phyloP scores from a whole-genome alignment of 2,329 filamentous ascomycete species.

The Decorospora gaudefroyi region DNA sequence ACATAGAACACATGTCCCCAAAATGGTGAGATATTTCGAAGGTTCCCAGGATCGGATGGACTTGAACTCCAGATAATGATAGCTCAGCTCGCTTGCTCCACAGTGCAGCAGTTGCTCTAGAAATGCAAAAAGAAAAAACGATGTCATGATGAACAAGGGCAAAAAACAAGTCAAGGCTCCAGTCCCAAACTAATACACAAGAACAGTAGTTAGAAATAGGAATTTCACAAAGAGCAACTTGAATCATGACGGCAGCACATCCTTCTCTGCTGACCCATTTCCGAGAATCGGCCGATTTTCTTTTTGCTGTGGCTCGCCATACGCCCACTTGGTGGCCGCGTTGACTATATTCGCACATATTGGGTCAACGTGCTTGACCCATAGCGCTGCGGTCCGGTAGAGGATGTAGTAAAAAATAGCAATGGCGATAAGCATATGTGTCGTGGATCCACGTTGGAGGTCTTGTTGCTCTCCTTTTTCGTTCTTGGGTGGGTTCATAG shows the following conservation, averaged over 20 bases:
- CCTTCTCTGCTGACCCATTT: constrained; percentile 25
- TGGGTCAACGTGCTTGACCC: constrained; percentile 45
- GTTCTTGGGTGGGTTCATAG: constrained; percentile 45
- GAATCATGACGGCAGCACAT: constrained; percentile 30
- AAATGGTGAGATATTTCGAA: no score
- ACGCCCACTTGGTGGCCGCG: constrained; percentile 40
- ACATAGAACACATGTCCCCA: no score
- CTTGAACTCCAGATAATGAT: no score
- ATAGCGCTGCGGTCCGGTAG: constrained; percentile 41
- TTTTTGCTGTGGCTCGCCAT: constrained; percentile 29
- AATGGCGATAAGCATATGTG: constrained; percentile 43
- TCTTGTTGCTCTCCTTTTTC: constrained; percentile 46
- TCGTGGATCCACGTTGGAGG: constrained; percentile 38
- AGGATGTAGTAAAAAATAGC: constrained; percentile 45
- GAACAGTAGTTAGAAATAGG: not conserved
- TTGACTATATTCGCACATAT: constrained; percentile 42
- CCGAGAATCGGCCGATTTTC: constrained; percentile 29
- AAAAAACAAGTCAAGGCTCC: no score
- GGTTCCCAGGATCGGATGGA: no score
- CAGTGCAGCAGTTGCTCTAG: no score
- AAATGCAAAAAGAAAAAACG: no score
- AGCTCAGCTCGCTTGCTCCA: no score
- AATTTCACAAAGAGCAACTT: not conserved
- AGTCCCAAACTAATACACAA: not conserved
- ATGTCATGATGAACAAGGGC: not conserved